Percentiles rank a stretch among this genome's conserved stretches.
Evolutionary conservation across 805 yeast genomes (phyloP).

Genomic region (Grigorovia jiainica): DNA sequence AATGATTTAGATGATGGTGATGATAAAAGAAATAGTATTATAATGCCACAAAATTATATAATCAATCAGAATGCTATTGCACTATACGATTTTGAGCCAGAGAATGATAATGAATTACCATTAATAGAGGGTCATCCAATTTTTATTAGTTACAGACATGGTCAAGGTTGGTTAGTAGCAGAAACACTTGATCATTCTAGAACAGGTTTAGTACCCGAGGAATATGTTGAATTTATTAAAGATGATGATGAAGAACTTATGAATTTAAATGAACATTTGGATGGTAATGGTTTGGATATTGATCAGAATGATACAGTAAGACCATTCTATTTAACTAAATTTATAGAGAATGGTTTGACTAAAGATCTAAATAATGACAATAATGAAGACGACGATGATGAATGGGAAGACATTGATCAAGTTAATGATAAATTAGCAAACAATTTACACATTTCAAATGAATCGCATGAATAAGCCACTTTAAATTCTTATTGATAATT

Average conservation of each 20-base stretch:
- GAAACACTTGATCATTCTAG: slow-evolving; percentile 34
- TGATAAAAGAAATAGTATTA: slow-evolving; percentile 24
- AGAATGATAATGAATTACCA: slow-evolving; percentile 84
- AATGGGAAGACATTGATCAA: slow-evolving; percentile 33
- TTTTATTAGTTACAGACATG: slow-evolving; percentile 83
- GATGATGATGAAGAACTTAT: not conserved
- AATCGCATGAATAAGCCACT: not conserved
- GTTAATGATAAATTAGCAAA: slow-evolving; percentile 27
- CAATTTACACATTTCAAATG: slow-evolving; percentile 19
- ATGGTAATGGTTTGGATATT: too few relatives aligned
- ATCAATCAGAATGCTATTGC: slow-evolving; percentile 63
- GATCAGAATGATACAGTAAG: too few relatives aligned
- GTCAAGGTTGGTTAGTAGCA: slow-evolving; percentile 98
- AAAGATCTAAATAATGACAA: slow-evolving; percentile 7
- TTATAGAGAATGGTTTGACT: slow-evolving; percentile 22
- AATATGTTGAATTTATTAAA: slow-evolving; percentile 57
- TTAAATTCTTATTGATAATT: not conserved
- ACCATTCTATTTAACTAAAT: slow-evolving; percentile 38
- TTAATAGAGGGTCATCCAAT: slow-evolving; percentile 73
- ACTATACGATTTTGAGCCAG: slow-evolving; percentile 81
- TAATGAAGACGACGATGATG: slow-evolving; percentile 15
- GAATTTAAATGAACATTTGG: too few relatives aligned
- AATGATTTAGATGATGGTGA: slow-evolving; percentile 15
- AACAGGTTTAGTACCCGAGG: slow-evolving; percentile 92
- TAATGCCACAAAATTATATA: slow-evolving; percentile 30